phyloP scores from a whole-genome alignment of 2,329 filamentous ascomycete species.

The Tolypocladium ovalisporum region DNA sequence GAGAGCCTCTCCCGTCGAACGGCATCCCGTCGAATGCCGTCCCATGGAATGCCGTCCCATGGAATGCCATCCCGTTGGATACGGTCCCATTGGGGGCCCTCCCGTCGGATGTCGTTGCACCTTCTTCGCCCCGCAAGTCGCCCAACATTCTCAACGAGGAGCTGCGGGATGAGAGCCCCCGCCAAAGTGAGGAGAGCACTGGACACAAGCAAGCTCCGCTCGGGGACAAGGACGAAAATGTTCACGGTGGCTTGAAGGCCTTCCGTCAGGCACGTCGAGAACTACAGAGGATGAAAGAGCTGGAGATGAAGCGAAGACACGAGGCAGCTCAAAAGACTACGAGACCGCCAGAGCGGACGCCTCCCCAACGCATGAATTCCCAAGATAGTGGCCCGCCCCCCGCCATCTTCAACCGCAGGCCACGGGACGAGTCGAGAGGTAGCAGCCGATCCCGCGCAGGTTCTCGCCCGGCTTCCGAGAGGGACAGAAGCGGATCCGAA shows the following conservation, averaged over 20 bases:
- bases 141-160: slow-evolving; percentile 7
- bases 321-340: slow-evolving; percentile 12
- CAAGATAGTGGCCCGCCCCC: slow-evolving; percentile 34
- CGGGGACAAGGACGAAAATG: slow-evolving; percentile 26
- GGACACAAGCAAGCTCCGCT: neutral
- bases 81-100: too few relatives aligned
- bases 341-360: slow-evolving; percentile 10
- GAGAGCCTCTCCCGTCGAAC: slow-evolving; percentile 39
- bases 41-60: too few relatives aligned
- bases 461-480: slow-evolving; percentile 27
- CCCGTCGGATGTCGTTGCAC: slow-evolving; percentile 25
- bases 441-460: slow-evolving; percentile 15
- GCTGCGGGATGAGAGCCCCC: neutral
- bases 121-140: slow-evolving; percentile 27
- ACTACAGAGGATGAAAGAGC: slow-evolving; percentile 43
- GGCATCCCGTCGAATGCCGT: neutral
- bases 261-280: slow-evolving; percentile 48
- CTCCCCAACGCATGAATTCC: slow-evolving; percentile 25
- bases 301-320: slow-evolving; percentile 34
- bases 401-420: slow-evolving; percentile 31
- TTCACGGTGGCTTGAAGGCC: slow-evolving; percentile 41
- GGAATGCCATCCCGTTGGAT: slow-evolving; percentile 10
- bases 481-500: slow-evolving; percentile 45
- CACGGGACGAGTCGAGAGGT: slow-evolving; percentile 30
- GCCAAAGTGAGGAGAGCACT: neutral